Conservation (phyloP, 139 green algal species). For the Chlorella vulgaris region DNA sequence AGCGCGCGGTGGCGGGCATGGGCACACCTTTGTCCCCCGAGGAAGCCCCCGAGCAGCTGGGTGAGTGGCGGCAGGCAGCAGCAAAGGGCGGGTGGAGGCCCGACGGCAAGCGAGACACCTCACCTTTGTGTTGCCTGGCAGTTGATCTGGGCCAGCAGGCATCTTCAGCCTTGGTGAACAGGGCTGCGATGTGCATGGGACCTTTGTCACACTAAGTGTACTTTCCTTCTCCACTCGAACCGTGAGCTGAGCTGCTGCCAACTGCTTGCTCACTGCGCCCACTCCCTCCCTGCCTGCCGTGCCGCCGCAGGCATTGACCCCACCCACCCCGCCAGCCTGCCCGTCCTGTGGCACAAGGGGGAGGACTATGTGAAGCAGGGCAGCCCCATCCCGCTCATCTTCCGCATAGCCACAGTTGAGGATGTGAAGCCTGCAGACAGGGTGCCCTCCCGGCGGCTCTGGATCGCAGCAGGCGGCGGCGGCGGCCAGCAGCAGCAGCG, state of each 20-base stretch:
- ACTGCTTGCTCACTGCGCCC: too few relatives aligned
- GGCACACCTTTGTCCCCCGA: constrained; percentile 66
- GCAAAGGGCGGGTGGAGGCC: not conserved
- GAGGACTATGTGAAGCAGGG: constrained; percentile 55
- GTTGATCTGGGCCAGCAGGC: too few relatives aligned
- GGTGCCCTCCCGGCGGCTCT: constrained; percentile 50
- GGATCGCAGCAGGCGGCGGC: constrained; percentile 11
- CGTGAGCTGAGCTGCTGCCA: not conserved
- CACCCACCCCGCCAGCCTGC: constrained; percentile 51
- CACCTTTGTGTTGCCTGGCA: not conserved
- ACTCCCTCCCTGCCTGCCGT: too few relatives aligned
- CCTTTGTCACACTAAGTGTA: too few relatives aligned
- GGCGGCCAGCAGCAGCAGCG: constrained; percentile 6
- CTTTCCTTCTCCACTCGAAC: too few relatives aligned
- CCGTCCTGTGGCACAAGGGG: constrained; percentile 78
- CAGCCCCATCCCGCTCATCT: constrained; percentile 50
- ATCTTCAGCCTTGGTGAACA: too few relatives aligned
- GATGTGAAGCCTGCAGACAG: constrained; percentile 42
- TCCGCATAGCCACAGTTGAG: constrained; percentile 50
- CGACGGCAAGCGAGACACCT: not conserved
- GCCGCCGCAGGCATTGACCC: constrained; percentile 48
- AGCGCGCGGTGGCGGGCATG: constrained; percentile 66
- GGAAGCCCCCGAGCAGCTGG: constrained; percentile 48
- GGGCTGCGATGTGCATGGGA: too few relatives aligned
- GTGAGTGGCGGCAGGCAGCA: constrained; percentile 1